A percentile compares a stretch with the other conserved stretches of the same genome.
Evolutionary conservation across 225 moss, liverwort and hornwort genomes (phyloP).

Genomic region (Physcomitrium patens): DNA sequence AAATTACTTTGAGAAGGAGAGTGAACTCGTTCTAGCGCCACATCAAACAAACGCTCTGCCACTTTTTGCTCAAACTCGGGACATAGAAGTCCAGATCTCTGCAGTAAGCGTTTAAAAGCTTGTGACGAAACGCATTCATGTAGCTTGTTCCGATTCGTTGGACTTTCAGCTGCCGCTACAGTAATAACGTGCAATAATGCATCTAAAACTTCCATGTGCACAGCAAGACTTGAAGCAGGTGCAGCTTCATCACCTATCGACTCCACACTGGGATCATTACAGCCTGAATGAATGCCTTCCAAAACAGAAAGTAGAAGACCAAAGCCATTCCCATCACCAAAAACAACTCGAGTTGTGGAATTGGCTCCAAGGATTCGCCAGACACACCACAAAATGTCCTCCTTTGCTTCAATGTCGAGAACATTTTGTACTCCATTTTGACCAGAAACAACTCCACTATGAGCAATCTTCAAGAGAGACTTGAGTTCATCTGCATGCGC

Average conservation of each 20-base stretch:
- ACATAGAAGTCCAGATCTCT: conserved; percentile 56
- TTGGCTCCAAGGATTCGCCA: conserved; percentile 71
- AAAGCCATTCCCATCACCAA: conserved; percentile 79
- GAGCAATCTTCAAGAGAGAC: conserved; percentile 58
- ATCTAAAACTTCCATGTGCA: conserved; percentile 57
- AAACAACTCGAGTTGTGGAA: conserved; percentile 50
- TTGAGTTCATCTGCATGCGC: conserved; percentile 69
- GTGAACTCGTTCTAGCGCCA: conserved; percentile 62
- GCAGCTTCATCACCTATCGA: conserved; percentile 15
- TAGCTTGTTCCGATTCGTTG: conserved; percentile 63
- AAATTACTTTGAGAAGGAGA: conserved; percentile 39
- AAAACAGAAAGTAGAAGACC: conserved; percentile 63
- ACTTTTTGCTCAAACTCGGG: conserved; percentile 60
- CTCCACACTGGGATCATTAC: conserved; percentile 14
- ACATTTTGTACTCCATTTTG: conserved; percentile 44
- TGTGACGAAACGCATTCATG: conserved; percentile 68
- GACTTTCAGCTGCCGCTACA: conserved; percentile 55
- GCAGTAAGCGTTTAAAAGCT: conserved; percentile 63
- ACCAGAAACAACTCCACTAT: conserved; percentile 49
- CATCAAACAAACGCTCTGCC: conserved; percentile 60
- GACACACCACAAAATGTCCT: conserved; percentile 70
- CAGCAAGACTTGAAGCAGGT: conserved; percentile 21
- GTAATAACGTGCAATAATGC: conserved; percentile 70
- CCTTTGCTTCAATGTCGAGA: conserved; percentile 56
- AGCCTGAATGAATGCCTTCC: conserved; percentile 47